phyloP scores from a whole-genome alignment of 1,284 basidiomycete species.

The Rhodotorula sp. region DNA sequence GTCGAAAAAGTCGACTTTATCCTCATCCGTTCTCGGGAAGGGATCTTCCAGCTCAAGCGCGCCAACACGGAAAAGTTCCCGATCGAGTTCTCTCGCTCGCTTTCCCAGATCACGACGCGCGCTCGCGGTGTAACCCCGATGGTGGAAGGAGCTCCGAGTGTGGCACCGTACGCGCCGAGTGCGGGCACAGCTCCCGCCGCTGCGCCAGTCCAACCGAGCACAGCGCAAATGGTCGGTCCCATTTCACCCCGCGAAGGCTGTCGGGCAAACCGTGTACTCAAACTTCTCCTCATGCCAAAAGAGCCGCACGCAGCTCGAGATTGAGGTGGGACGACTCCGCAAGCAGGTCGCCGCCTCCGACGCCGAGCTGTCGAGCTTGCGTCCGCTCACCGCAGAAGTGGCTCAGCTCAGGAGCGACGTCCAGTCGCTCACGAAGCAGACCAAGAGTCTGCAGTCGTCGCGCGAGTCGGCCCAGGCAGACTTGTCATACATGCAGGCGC shows the following conservation, averaged over 20 bases:
- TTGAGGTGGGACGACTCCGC: constrained; percentile 25
- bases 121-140: constrained; percentile 18
- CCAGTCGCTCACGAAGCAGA: constrained; percentile 17
- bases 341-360: not conserved
- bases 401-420: constrained; percentile 25
- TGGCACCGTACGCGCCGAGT: constrained; percentile 4
- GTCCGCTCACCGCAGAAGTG: constrained; percentile 23
- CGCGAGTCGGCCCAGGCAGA: constrained; percentile 32
- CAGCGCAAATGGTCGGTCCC: constrained; percentile 19
- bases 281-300: not conserved
- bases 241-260: not conserved
- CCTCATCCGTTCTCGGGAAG: constrained; percentile 30
- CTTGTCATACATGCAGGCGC: constrained; percentile 37
- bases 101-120: constrained; percentile 8
- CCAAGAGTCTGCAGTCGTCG: constrained; percentile 28
- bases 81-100: constrained; percentile 36
- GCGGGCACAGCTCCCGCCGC: not conserved
- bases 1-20: constrained; percentile 38
- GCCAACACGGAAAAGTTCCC: constrained; percentile 8
- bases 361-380: constrained; percentile 20
- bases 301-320: constrained; percentile 37
- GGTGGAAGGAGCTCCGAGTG: constrained; percentile 16
- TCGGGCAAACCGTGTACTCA: not conserved
- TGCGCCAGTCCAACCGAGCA: not conserved
- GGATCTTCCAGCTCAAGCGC: constrained; percentile 32